These are phyloP conservation scores for Schizopora paradoxa DNA, from an alignment of 1,284 basidiomycete species.

Conservation along the genomic window DNA sequence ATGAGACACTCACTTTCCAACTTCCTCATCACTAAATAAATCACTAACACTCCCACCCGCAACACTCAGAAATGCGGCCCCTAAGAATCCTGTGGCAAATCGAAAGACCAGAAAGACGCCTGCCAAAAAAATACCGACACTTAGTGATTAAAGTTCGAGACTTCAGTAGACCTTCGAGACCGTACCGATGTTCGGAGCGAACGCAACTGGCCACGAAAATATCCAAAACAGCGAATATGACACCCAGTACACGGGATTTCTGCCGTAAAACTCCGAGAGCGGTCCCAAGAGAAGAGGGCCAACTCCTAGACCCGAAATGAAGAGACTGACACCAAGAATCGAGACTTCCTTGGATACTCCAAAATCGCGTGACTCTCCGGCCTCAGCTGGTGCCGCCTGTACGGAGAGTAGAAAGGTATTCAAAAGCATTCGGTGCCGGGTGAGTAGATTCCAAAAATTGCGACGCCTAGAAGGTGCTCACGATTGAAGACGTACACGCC, in stretches of 20 bases:
- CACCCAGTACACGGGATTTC: conserved; percentile 45
- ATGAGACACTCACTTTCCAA: conserved; percentile 53
- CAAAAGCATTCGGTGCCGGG: too few relatives aligned
- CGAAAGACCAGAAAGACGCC: conserved; percentile 64
- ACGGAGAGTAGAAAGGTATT: conserved; percentile 3
- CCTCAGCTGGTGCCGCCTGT: conserved; percentile 64
- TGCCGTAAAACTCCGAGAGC: conserved; percentile 44
- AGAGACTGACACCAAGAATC: conserved; percentile 67
- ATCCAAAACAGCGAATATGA: conserved; percentile 47
- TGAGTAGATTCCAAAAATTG: conserved; percentile 5
- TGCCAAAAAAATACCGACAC: conserved; percentile 28
- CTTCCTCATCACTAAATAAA: conserved; percentile 56
- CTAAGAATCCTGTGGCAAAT: conserved; percentile 64
- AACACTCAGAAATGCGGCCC: conserved; percentile 74
- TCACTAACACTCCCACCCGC: conserved; percentile 78
- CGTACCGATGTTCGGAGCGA: conserved; percentile 54
- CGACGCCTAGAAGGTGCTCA: conserved; percentile 34
- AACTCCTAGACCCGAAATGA: conserved; percentile 52
- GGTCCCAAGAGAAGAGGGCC: conserved; percentile 46
- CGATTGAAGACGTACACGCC: conserved; percentile 69
- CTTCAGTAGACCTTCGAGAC: conserved; percentile 11
- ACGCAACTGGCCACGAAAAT: conserved; percentile 63
- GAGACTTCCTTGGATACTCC: conserved; percentile 57
- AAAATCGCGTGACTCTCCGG: conserved; percentile 54
- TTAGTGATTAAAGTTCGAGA: conserved; percentile 37